These are phyloP conservation scores for Entrophospora sp. DNA, from an alignment of 192 early-diverging fungal species.

Conservation along the genomic window DNA sequence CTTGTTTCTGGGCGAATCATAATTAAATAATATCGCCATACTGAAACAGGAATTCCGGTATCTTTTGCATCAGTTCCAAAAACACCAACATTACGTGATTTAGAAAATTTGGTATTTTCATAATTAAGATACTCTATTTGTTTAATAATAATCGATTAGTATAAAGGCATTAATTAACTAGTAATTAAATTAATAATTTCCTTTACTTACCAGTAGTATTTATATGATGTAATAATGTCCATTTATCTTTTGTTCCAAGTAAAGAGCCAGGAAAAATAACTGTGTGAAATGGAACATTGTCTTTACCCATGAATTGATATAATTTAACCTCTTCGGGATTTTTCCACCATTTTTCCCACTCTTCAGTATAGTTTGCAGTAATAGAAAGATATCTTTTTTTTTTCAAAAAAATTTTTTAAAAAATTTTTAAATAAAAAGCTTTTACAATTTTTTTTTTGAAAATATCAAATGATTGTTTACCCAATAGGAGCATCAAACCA, in stretches of 20 bases:
- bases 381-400: constrained; percentile 74
- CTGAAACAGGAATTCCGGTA: constrained; percentile 79
- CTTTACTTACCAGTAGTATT: constrained; percentile 72
- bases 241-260: constrained; percentile 79
- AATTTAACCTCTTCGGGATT: constrained; percentile 92
- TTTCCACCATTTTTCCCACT: constrained; percentile 99
- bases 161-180: too few relatives aligned
- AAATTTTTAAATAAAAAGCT: background rate
- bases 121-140: constrained; percentile 89
- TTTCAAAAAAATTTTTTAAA: background rate
- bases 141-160: too few relatives aligned
- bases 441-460: background rate
- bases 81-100: constrained; percentile 90
- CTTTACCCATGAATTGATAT: constrained; percentile 99
- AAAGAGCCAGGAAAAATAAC: constrained; percentile 90
- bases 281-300: constrained; percentile 99
- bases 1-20: constrained; percentile 84
- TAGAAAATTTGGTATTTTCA: constrained; percentile 94
- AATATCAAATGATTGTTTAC: background rate
- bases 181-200: too few relatives aligned
- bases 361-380: constrained; percentile 87
- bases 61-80: constrained; percentile 94
- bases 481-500: constrained; percentile 99
- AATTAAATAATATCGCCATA: constrained; percentile 97
- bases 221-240: constrained; percentile 89